These are phyloP conservation scores for Prinsepia uniflora DNA, from an alignment of 306 rosid species.

Conservation along the genomic window DNA sequence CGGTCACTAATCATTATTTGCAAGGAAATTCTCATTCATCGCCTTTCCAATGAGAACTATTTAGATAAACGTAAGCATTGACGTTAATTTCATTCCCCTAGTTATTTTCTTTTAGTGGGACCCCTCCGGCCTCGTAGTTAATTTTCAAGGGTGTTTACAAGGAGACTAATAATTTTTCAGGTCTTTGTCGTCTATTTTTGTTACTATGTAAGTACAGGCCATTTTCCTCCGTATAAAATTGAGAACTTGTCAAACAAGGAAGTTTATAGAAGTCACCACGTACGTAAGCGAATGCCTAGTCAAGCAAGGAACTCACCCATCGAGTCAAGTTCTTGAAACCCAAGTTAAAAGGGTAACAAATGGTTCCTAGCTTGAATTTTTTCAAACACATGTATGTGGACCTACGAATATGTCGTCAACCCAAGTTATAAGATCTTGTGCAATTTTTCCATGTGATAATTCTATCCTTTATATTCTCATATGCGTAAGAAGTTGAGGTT, in stretches of 20 bases:
- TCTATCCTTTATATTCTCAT: too few relatives aligned
- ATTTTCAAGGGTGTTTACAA: neutral
- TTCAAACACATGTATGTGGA: neutral
- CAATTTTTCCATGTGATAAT: too few relatives aligned
- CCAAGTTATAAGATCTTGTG: too few relatives aligned
- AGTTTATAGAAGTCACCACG: too few relatives aligned
- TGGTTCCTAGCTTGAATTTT: neutral
- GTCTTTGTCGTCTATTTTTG: neutral
- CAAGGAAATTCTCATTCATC: too few relatives aligned
- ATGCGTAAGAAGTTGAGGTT: too few relatives aligned
- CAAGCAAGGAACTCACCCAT: neutral
- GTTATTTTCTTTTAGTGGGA: neutral
- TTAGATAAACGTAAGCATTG: neutral
- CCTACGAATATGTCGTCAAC: neutral
- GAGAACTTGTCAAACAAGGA: slow-evolving; percentile 23
- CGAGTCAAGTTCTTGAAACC: neutral
- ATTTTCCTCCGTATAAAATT: neutral
- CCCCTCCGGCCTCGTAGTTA: neutral
- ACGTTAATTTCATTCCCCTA: neutral
- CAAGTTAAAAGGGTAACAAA: neutral
- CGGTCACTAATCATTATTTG: too few relatives aligned
- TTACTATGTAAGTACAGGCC: neutral
- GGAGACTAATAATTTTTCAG: neutral
- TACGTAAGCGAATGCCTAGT: too few relatives aligned
- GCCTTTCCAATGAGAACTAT: too few relatives aligned